Evolutionary conservation across 129 eudicot species (phyloP), one percentile per base, ranked within the genome.

Genomic region (Apium graveolens): DNA sequence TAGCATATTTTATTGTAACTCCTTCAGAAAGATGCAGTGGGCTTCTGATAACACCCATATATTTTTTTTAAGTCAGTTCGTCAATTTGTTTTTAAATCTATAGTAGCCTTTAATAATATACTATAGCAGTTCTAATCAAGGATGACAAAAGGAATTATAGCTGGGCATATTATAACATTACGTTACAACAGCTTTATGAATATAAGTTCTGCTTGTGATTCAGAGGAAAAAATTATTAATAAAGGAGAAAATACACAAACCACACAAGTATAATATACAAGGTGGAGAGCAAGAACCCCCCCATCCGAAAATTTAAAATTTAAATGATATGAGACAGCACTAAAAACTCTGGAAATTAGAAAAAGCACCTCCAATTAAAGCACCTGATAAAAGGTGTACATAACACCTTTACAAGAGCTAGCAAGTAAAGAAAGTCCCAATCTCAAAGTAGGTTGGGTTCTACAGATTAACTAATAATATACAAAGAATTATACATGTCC

Each of bases 251-350:
- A n/a, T 10, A 57, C 2, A 57, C 63, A 57, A 60, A 60, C 68
- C 32, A 10, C 26, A 0, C 68, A n/a, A 60, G 12, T 60, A 26
- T 16, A 60, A 60, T 0, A n/a, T n/a, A n/a, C 1, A 60, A n/a
- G 32, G 68, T n/a, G 32, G 32, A 60, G 68, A 60, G 26, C 32
- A 60, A 60, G 68, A 60, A 32, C 31, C 26, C 32, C 66, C 68
- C 32, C n/a, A 3, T 0, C 68, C 16, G 26, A 60, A n/a, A n/a
- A 9, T 1, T 0, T 20, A 0, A 0, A 55, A 55, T 1, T 24
- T 2, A 55, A n/a, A 60, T 8, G 21, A 48, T 24, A 53, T 0
- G 62, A 21, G n/a, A 53, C 62, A 53, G 21, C n/a, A 6, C 27
- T 53, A 3, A 53, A 8, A 21, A 21, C 27, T 53, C 21, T 20